phyloP scores from a whole-genome alignment of 805 yeast genomes.

The Schwanniomyces pseudopolymorphus region DNA sequence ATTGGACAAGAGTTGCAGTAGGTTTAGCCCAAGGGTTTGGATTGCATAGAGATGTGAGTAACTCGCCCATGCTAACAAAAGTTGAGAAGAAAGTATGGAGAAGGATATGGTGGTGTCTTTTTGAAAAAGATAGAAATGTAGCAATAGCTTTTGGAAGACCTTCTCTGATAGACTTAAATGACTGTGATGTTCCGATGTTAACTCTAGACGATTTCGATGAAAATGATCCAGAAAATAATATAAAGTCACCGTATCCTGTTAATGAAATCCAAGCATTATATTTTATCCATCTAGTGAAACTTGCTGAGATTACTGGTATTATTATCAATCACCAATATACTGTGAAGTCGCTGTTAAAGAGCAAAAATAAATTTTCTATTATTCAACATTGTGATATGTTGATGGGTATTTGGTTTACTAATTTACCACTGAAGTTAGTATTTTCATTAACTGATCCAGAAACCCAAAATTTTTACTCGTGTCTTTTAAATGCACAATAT shows the following conservation, averaged over 20 bases:
- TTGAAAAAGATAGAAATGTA: constrained; percentile 66
- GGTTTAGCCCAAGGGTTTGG: constrained; percentile 76
- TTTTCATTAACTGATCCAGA: constrained; percentile 57
- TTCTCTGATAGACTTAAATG: constrained; percentile 62
- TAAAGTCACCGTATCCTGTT: constrained; percentile 43
- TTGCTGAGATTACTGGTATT: constrained; percentile 70
- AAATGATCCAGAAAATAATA: constrained; percentile 32
- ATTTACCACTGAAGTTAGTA: constrained; percentile 60
- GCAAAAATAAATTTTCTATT: constrained; percentile 42
- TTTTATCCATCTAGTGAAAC: constrained; percentile 61
- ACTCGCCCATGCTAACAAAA: constrained; percentile 37
- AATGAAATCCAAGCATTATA: constrained; percentile 51
- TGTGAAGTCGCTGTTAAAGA: constrained; percentile 56
- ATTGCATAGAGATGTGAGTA: constrained; percentile 57
- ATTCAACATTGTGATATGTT: constrained; percentile 71
- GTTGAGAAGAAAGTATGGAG: constrained; percentile 52
- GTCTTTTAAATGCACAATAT: constrained; percentile 64
- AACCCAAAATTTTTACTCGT: constrained; percentile 56
- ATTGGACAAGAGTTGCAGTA: constrained; percentile 70
- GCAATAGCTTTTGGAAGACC: constrained; percentile 79
- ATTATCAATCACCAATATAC: constrained; percentile 69
- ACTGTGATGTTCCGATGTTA: constrained; percentile 76
- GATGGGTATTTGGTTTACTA: constrained; percentile 74
- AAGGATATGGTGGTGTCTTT: constrained; percentile 76
- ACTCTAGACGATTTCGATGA: constrained; percentile 63